These are phyloP conservation scores for Cladosporium sp. DNA, from an alignment of 2,329 filamentous ascomycete species.

Conservation along the genomic window DNA sequence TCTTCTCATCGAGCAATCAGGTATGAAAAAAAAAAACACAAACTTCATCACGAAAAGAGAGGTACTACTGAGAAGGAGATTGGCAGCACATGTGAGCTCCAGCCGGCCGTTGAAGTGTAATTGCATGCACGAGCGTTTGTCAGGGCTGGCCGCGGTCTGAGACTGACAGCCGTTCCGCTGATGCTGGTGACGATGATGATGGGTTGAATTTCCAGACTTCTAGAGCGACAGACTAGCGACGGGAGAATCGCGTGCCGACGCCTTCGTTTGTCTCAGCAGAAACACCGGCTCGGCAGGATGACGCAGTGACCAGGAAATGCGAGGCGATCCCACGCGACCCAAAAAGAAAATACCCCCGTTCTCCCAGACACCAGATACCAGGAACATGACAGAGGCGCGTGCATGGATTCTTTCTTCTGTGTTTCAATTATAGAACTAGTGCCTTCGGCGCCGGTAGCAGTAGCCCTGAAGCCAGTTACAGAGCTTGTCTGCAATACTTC, in stretches of 20 bases:
- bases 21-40: no score
- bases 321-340: background rate
- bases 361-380: background rate
- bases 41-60: no score
- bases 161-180: background rate
- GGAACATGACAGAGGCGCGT: background rate
- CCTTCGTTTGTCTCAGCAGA: constrained; percentile 1
- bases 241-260: background rate
- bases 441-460: background rate
- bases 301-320: constrained; percentile 1
- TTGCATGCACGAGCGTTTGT: constrained; percentile 6
- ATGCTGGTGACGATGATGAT: no score
- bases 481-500: no score
- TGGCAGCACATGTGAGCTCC: background rate
- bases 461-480: background rate
- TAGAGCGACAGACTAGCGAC: background rate
- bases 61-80: background rate
- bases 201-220: background rate
- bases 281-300: background rate
- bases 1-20: no score
- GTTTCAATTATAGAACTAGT: background rate
- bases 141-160: background rate
- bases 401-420: background rate
- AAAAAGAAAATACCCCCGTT: background rate
- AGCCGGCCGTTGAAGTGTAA: background rate